A percentile compares a stretch with the other conserved stretches of the same genome.
These are phyloP conservation scores for Hypocrella siamensis DNA, from an alignment of 2,329 filamentous ascomycete genomes.

Conservation along the genomic window DNA sequence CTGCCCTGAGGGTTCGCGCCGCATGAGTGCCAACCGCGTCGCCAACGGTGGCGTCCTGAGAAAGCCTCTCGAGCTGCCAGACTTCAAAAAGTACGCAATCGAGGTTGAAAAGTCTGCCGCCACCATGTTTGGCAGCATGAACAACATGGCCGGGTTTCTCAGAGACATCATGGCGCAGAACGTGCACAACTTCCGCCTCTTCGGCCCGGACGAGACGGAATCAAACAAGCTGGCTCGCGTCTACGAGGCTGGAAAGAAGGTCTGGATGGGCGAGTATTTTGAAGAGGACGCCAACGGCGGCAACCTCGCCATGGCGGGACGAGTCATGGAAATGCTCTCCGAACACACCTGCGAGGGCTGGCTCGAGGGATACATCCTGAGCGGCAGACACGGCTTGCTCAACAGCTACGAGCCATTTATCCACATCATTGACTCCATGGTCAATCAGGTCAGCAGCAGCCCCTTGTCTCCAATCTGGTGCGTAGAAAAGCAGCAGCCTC, in stretches of 20 bases:
- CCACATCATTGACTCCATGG: constrained; percentile 73
- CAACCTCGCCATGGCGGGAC: constrained; percentile 50
- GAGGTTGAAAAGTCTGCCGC: constrained; percentile 44
- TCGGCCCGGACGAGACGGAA: constrained; percentile 68
- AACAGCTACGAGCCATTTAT: constrained; percentile 78
- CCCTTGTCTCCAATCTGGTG: too few relatives aligned
- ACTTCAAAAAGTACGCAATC: constrained; percentile 54
- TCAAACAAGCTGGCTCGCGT: constrained; percentile 63
- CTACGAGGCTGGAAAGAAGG: constrained; percentile 62
- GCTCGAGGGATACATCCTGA: constrained; percentile 66
- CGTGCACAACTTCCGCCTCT: constrained; percentile 53
- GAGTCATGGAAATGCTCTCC: constrained; percentile 74
- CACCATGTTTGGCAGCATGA: constrained; percentile 47
- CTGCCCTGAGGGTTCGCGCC: constrained; percentile 46
- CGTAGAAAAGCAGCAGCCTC: too few relatives aligned
- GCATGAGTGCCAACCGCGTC: constrained; percentile 67
- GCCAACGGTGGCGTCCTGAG: constrained; percentile 54
- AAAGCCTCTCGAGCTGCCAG: constrained; percentile 51
- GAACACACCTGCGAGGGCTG: constrained; percentile 70
- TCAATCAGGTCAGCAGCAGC: constrained; percentile 52
- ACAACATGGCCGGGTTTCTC: constrained; percentile 51
- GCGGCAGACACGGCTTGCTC: constrained; percentile 58
- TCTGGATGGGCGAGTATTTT: constrained; percentile 67
- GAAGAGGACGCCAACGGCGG: constrained; percentile 62
- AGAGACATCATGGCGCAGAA: constrained; percentile 53